Percentiles rank a stretch among this genome's conserved stretches.
Conservation (phyloP, 2,329 filamentous ascomycete genomes). For the Diaporthe batatas region DNA sequence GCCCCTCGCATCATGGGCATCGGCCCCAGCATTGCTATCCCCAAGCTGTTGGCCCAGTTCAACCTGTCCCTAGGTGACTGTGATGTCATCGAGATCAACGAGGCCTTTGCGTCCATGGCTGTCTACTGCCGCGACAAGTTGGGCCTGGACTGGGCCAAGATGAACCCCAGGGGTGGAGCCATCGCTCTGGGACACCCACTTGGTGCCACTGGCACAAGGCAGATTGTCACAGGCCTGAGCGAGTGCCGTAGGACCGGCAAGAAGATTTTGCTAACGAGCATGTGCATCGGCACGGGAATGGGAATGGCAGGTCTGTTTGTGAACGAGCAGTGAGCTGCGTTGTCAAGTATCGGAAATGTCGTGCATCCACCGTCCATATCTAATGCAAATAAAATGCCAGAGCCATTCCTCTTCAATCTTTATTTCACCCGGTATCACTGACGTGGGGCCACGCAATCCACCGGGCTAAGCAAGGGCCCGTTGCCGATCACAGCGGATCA, state of each 20-base stretch:
- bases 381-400: neutral
- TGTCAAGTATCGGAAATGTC: neutral
- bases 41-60: slow-evolving; percentile 87
- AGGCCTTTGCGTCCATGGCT: slow-evolving; percentile 98
- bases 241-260: slow-evolving; percentile 87
- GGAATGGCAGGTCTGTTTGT: slow-evolving; percentile 77
- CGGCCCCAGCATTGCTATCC: slow-evolving; percentile 79
- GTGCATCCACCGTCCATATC: neutral
- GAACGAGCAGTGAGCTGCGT: slow-evolving; percentile 62
- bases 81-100: slow-evolving; percentile 94
- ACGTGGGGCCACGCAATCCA: neutral
- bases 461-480: neutral
- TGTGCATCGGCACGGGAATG: slow-evolving; percentile 83
- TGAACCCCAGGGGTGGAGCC: slow-evolving; percentile 85
- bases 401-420: neutral
- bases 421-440: neutral
- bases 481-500: neutral
- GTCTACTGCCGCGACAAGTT: slow-evolving; percentile 88
- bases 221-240: slow-evolving; percentile 90
- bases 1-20: slow-evolving; percentile 98
- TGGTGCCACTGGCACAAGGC: slow-evolving; percentile 81
- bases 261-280: slow-evolving; percentile 91
- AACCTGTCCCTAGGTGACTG: slow-evolving; percentile 84
- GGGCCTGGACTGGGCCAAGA: slow-evolving; percentile 78
- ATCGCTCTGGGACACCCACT: slow-evolving; percentile 87